Evolutionary conservation across 768 basidiomycete genomes (phyloP).

Genomic region (Gyrodon lividus): DNA sequence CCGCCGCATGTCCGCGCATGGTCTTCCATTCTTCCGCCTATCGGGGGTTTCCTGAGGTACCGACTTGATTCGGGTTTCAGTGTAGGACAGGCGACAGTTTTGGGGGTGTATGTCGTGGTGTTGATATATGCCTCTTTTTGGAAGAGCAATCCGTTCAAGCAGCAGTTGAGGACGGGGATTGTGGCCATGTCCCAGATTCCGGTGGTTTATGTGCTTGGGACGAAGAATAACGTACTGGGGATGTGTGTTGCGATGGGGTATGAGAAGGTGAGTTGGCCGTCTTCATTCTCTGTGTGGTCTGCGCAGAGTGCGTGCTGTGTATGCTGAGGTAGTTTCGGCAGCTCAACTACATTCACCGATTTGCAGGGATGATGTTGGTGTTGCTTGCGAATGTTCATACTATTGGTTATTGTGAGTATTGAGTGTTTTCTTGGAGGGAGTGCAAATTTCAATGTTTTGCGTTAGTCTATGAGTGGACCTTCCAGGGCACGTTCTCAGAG

Average conservation of each 20-base stretch:
- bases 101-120: constrained; percentile 34
- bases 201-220: constrained; percentile 41
- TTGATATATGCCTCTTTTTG: constrained; percentile 39
- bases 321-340: constrained; percentile 17
- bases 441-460: background rate
- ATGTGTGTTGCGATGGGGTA: constrained; percentile 44
- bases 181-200: constrained; percentile 47
- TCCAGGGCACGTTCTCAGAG: constrained; percentile 15
- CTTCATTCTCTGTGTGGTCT: background rate
- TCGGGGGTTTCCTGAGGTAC: constrained; percentile 32
- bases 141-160: constrained; percentile 33
- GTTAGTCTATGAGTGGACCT: constrained; percentile 31
- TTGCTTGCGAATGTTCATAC: constrained; percentile 43
- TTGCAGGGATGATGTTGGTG: constrained; percentile 43
- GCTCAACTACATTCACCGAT: constrained; percentile 58
- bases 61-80: constrained; percentile 37
- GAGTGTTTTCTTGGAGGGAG: background rate
- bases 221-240: constrained; percentile 49
- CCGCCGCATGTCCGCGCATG: constrained; percentile 40
- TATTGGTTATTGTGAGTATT: constrained; percentile 37
- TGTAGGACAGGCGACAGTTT: constrained; percentile 37
- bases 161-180: constrained; percentile 33
- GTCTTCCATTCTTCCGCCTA: constrained; percentile 33
- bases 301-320: background rate
- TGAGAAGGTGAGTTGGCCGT: constrained; percentile 39